These are phyloP conservation scores for Lecanicillium sp. DNA, from an alignment of 2,329 filamentous ascomycete species.

Conservation along the genomic window DNA sequence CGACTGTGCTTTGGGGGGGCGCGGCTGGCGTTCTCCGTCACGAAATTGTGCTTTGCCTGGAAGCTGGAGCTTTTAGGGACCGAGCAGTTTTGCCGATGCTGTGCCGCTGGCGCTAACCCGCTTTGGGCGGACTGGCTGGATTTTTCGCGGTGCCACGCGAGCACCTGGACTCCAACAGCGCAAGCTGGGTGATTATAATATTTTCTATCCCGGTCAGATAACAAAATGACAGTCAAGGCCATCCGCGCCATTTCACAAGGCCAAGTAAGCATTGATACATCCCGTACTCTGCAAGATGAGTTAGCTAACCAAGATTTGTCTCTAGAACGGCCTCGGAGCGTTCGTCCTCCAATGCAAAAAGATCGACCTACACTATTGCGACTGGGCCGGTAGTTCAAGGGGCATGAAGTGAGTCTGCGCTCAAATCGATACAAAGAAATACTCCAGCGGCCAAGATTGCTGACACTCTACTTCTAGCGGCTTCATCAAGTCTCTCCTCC, in stretches of 20 bases:
- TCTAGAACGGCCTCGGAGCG: conserved; percentile 87
- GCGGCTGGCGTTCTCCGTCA: too few relatives aligned
- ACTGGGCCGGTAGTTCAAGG: conserved; percentile 85
- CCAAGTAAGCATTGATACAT: conserved; percentile 34
- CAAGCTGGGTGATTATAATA: conserved; percentile 17
- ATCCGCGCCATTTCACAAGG: conserved; percentile 43
- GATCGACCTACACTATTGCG: conserved; percentile 94
- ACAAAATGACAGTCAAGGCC: conserved; percentile 47
- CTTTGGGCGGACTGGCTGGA: conserved; percentile 10
- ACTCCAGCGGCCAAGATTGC: too few relatives aligned
- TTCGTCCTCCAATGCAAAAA: conserved; percentile 97
- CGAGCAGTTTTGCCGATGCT: conserved; percentile 8
- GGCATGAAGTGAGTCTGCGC: conserved; percentile 73
- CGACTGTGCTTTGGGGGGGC: not conserved
- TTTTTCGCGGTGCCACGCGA: conserved; percentile 12
- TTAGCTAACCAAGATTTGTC: conserved; percentile 9
- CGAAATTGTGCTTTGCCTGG: too few relatives aligned
- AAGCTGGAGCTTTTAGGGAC: not conserved
- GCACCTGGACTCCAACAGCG: not conserved
- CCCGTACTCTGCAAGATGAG: not conserved
- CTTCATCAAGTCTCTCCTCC: conserved; percentile 72
- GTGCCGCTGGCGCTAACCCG: conserved; percentile 8
- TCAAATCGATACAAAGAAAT: not conserved
- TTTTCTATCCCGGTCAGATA: conserved; percentile 8
- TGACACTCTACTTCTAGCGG: conserved; percentile 41